Evolutionary conservation across 106 monocot genomes (phyloP).

Genomic region (Posidonia australis): DNA sequence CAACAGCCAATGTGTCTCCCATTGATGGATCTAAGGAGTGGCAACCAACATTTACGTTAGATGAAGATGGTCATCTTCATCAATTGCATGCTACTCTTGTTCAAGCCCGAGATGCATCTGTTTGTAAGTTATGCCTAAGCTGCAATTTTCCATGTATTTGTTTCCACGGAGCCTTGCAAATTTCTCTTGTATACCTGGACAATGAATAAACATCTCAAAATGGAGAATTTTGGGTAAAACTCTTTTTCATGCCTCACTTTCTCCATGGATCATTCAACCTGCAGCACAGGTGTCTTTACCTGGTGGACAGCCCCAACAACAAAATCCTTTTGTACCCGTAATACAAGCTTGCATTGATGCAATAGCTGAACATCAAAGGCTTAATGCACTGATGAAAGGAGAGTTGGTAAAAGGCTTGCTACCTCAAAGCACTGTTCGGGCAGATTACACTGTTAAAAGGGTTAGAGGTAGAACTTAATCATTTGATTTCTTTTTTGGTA

Average conservation of each 20-base stretch:
- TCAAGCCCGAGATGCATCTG: constrained; percentile 55
- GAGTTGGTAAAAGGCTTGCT: constrained; percentile 87
- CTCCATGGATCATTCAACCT: neutral
- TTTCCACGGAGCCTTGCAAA: neutral
- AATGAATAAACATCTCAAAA: neutral
- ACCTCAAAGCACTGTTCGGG: constrained; percentile 53
- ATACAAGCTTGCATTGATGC: constrained; percentile 80
- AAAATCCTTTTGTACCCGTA: constrained; percentile 40
- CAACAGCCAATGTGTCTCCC: constrained; percentile 51
- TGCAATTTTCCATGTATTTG: neutral
- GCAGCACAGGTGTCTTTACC: constrained; percentile 10
- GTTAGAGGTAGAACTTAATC: constrained; percentile 45
- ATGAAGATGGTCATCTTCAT: constrained; percentile 84
- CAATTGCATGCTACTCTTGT: constrained; percentile 56
- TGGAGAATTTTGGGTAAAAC: neutral
- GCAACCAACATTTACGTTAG: constrained; percentile 64
- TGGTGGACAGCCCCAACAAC: constrained; percentile 35
- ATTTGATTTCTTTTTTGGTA: neutral
- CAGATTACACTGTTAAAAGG: constrained; percentile 72
- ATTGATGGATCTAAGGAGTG: constrained; percentile 68
- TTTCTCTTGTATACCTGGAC: neutral
- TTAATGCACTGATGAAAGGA: constrained; percentile 88
- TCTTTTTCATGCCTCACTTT: neutral
- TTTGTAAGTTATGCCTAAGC: constrained; percentile 31
- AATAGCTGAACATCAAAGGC: constrained; percentile 85